Evolutionary conservation across 225 moss, liverwort and hornwort species (phyloP), one percentile per base, ranked within the genome.

Genomic region (Marchantia paleacea): DNA sequence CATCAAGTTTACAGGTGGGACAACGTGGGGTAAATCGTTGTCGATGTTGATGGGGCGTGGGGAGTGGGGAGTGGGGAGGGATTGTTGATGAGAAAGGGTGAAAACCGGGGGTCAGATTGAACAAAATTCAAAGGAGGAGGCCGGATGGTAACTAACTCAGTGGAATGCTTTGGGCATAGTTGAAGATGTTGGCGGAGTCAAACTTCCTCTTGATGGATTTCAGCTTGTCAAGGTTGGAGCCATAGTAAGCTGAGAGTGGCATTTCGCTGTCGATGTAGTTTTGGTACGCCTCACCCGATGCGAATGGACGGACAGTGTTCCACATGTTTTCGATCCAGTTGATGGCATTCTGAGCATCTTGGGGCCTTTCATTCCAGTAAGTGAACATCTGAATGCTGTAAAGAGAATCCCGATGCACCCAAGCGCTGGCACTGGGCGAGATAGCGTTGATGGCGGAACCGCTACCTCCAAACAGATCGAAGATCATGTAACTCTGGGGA

Each of bases 221-320:
- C 0, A 96, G 88, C 0, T 84, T 30, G 7, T 85, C 82, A 26
- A 96, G 61, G 70, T 90, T 93, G 0, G 80, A 76, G 49, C 87
- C 93, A 13, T 93, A 92, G 70, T 93, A 93, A 0, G 89, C 90
- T 19, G 78, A 84, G 20, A 96, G 76, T 0, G 91, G 48, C 89
- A 93, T 89, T 7, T 91, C 89, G 52, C 25, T 76, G 68, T 96
- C 92, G 1, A 96, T 93, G 10, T 96, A 96, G 29, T 96, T 96
- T 29, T 96, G 95, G 10, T 96, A 93, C 0, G 92, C 88, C 15
- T 82, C 47, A 0, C 77, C 82, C 0, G 87, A 83, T 0, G 91
- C 84, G 7, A 78, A 93, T 0, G 86, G 81, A 3, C 80, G 83
- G 69, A 93, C 91, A 0, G 85, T 72, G 10, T 74, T 93, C 88